Conservation (phyloP, 1,284 basidiomycete genomes). For the Sporisorium scitamineum region DNA sequence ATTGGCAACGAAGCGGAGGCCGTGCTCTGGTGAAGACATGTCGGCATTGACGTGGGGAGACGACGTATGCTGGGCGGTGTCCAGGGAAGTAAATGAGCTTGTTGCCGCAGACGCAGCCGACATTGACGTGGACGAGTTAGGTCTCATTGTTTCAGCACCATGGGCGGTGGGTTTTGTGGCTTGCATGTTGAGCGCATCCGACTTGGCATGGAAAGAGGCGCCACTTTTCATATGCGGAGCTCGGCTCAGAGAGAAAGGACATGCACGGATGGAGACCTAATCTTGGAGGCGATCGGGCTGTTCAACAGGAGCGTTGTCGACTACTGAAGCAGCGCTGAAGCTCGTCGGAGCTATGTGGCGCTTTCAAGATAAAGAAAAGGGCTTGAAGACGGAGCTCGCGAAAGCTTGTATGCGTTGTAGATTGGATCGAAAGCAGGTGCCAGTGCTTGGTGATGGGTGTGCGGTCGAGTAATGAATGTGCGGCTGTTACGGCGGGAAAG, state of each 20-base stretch:
- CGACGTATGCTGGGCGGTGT: not conserved
- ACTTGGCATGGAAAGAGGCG: not conserved
- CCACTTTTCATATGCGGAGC: not conserved
- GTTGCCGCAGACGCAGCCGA: constrained; percentile 1
- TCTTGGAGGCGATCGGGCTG: not conserved
- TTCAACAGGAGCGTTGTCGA: not conserved
- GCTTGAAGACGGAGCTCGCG: not conserved
- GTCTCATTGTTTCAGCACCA: not conserved
- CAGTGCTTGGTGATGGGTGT: not conserved
- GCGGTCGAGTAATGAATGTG: not conserved
- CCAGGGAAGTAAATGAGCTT: not conserved
- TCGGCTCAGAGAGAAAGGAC: not conserved
- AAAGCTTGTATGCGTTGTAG: not conserved
- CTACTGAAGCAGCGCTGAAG: not conserved
- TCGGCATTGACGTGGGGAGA: not conserved
- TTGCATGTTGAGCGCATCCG: constrained; percentile 1
- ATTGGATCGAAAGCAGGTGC: not conserved
- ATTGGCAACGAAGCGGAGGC: constrained; percentile 33
- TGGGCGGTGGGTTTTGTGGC: not conserved
- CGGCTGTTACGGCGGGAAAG: not conserved
- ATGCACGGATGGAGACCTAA: not conserved
- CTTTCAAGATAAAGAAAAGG: not conserved
- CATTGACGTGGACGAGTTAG: not conserved
- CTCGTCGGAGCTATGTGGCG: not conserved
- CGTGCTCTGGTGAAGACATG: constrained; percentile 1